Evolutionary conservation across 345 rosid species (phyloP).

Genomic region (Sonneratia alba): DNA sequence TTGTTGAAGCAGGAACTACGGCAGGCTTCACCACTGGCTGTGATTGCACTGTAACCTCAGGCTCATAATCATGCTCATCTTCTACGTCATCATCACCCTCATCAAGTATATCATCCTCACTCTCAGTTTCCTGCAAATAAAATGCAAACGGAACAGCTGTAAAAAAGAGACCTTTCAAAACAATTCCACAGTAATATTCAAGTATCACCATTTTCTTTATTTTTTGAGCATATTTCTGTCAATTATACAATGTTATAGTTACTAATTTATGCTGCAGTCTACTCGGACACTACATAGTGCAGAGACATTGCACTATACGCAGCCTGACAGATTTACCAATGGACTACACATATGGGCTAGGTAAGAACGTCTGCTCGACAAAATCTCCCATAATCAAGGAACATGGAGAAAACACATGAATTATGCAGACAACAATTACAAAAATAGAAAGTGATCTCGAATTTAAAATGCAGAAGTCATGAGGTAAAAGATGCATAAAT

Average conservation of each 20-base stretch:
- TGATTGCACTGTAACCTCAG: constrained; percentile 4
- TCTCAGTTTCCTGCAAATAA: constrained; percentile 35
- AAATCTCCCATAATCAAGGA: not conserved
- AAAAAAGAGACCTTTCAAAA: no score
- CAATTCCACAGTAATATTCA: not conserved
- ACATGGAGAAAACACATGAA: not conserved
- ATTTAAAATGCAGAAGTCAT: no score
- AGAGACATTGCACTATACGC: not conserved
- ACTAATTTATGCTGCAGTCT: not conserved
- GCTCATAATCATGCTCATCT: constrained; percentile 38
- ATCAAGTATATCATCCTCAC: constrained; percentile 39
- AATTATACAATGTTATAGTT: no score
- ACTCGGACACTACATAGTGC: not conserved
- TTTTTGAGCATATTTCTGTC: not conserved
- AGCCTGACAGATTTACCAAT: no score
- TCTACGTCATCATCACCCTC: constrained; percentile 40
- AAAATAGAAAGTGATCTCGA: no score
- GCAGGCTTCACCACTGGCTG: constrained; percentile 24
- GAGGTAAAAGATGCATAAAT: no score
- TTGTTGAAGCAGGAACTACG: constrained; percentile 18
- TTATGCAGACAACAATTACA: not conserved
- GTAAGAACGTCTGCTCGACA: not conserved
- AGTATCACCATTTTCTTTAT: not conserved
- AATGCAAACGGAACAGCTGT: not conserved
- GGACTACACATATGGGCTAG: no score